phyloP scores from a whole-genome alignment of 164 flowering plant genomes.

The Tetrastigma voinierianum region DNA sequence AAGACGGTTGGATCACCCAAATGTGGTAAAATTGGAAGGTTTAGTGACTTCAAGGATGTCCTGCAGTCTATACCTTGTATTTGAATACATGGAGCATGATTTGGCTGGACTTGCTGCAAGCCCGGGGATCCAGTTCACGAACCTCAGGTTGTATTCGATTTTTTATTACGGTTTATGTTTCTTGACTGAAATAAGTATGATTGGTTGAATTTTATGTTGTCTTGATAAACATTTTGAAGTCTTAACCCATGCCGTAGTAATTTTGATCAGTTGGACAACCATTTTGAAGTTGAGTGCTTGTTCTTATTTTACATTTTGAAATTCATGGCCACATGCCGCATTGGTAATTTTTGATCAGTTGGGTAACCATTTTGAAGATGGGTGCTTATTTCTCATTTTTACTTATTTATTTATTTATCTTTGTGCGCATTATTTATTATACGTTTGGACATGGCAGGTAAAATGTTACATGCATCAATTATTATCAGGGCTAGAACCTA shows the following conservation, averaged over 20 bases:
- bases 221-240: neutral
- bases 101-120: conserved; percentile 91
- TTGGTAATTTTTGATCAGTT: neutral
- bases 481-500: conserved; percentile 60
- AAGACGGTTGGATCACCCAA: conserved; percentile 72
- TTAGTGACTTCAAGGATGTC: conserved; percentile 80
- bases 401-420: neutral
- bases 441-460: conserved; percentile 36
- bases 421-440: neutral
- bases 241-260: neutral
- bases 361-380: neutral
- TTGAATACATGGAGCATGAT: conserved; percentile 92
- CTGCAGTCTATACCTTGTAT: conserved; percentile 71
- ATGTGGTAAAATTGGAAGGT: conserved; percentile 66
- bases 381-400: neutral
- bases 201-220: neutral
- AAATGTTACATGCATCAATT: conserved; percentile 65
- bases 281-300: neutral
- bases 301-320: too few relatives aligned
- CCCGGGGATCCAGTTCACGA: conserved; percentile 66
- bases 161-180: neutral
- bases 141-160: conserved; percentile 45
- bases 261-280: neutral
- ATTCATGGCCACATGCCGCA: too few relatives aligned
- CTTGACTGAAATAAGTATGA: too few relatives aligned